Conservation (phyloP, 352 stramenopile genomes). For the Phytophthora pseudosyringae region DNA sequence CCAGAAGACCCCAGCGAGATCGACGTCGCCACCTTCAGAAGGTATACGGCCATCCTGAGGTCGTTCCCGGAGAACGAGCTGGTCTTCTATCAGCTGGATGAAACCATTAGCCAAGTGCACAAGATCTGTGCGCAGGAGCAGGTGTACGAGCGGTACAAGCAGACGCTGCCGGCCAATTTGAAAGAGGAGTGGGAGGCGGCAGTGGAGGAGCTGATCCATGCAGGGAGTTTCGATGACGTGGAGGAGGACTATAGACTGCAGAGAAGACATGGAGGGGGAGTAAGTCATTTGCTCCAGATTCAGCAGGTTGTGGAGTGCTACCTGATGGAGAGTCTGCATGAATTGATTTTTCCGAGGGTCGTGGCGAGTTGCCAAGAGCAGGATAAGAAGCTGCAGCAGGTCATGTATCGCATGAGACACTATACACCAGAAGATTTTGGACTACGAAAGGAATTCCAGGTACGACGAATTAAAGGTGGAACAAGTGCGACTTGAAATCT, state of each 20-base stretch:
- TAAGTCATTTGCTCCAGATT: constrained; percentile 65
- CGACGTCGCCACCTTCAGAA: constrained; percentile 71
- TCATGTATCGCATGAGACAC: constrained; percentile 62
- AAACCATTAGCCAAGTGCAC: constrained; percentile 65
- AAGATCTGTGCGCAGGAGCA: constrained; percentile 61
- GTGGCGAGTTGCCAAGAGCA: constrained; percentile 53
- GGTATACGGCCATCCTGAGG: constrained; percentile 79
- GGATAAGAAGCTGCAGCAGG: constrained; percentile 48
- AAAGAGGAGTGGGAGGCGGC: constrained; percentile 63
- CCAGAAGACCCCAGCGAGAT: constrained; percentile 80
- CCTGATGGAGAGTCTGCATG: constrained; percentile 75
- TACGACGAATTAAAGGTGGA: constrained; percentile 10
- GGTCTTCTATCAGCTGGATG: constrained; percentile 73
- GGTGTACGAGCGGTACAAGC: constrained; percentile 51
- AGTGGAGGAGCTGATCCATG: constrained; percentile 58
- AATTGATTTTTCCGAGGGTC: constrained; percentile 56
- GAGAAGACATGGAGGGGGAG: constrained; percentile 26
- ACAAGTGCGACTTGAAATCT: neutral
- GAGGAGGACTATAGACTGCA: constrained; percentile 30
- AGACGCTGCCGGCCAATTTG: constrained; percentile 52
- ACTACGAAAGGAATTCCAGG: constrained; percentile 74
- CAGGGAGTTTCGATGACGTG: constrained; percentile 56
- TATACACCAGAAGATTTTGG: constrained; percentile 76
- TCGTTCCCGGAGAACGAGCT: constrained; percentile 79
- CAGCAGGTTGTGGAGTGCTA: constrained; percentile 86